Conservation (phyloP, 202 grass and related monocot species). For the Zoysia matrella region DNA sequence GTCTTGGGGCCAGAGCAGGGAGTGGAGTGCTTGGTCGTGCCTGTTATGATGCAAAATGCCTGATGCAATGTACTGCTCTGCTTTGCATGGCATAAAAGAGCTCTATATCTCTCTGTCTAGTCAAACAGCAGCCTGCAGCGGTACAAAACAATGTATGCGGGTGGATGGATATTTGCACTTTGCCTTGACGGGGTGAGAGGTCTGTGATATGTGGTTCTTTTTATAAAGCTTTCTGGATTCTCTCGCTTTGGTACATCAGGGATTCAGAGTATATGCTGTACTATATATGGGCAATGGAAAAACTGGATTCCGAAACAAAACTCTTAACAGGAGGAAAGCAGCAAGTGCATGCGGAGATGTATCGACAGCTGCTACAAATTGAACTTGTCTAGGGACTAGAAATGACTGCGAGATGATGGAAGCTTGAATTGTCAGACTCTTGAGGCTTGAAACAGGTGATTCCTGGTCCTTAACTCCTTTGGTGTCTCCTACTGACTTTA, state of each 20-base stretch:
- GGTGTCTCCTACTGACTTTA: background rate
- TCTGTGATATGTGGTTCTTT: constrained; percentile 55
- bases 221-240: constrained; percentile 63
- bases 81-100: constrained; percentile 69
- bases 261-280: constrained; percentile 54
- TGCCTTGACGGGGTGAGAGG: constrained; percentile 53
- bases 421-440: constrained; percentile 36
- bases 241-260: constrained; percentile 50
- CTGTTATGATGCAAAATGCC: constrained; percentile 59
- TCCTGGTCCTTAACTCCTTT: constrained; percentile 25
- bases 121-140: constrained; percentile 56
- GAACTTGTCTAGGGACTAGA: constrained; percentile 14
- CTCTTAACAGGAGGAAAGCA: constrained; percentile 34
- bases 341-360: constrained; percentile 25
- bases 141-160: constrained; percentile 54
- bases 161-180: constrained; percentile 57
- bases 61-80: constrained; percentile 53
- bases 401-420: constrained; percentile 36
- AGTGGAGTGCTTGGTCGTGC: constrained; percentile 42
- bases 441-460: constrained; percentile 40
- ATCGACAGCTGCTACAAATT: constrained; percentile 17
- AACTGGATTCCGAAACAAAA: constrained; percentile 30
- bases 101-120: constrained; percentile 43
- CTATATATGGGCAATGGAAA: constrained; percentile 42
- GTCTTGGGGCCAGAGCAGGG: constrained; percentile 44